Conservation (phyloP, 2,329 filamentous ascomycete genomes). For the Pseudopyrenochaeta lycopersici region DNA sequence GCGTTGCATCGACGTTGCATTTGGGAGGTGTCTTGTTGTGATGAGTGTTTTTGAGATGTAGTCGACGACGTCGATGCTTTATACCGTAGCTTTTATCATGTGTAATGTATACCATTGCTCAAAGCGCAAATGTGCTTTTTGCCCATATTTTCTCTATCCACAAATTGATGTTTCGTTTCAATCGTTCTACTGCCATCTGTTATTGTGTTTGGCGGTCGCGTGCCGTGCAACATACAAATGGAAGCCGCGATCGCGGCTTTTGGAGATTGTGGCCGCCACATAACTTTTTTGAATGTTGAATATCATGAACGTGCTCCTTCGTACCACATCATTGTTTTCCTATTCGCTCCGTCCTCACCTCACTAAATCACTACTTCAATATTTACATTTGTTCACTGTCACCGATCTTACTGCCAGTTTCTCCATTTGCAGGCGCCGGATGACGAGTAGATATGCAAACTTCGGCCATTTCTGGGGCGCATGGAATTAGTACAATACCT, state of each 20-base stretch:
- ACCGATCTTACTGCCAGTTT: no score
- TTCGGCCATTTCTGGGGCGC: no score
- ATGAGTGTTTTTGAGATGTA: neutral
- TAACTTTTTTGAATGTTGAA: no score
- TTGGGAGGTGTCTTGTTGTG: neutral
- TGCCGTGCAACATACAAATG: neutral
- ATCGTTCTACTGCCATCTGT: neutral
- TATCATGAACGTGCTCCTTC: no score
- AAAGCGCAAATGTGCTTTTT: neutral
- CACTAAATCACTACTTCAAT: no score
- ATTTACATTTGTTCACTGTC: no score
- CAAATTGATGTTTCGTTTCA: no score
- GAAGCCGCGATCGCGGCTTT: neutral
- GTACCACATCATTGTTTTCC: no score
- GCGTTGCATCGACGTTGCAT: neutral
- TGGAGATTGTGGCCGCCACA: neutral
- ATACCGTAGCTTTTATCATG: neutral
- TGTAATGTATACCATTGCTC: constrained; percentile 2
- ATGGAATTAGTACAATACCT: no score
- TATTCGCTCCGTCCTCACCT: no score
- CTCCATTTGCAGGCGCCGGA: no score
- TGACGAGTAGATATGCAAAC: no score
- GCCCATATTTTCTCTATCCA: neutral
- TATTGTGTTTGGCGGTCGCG: neutral
- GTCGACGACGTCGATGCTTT: neutral